Conservation (phyloP, 2,329 filamentous ascomycete species). For the Juglanconis sp. region DNA sequence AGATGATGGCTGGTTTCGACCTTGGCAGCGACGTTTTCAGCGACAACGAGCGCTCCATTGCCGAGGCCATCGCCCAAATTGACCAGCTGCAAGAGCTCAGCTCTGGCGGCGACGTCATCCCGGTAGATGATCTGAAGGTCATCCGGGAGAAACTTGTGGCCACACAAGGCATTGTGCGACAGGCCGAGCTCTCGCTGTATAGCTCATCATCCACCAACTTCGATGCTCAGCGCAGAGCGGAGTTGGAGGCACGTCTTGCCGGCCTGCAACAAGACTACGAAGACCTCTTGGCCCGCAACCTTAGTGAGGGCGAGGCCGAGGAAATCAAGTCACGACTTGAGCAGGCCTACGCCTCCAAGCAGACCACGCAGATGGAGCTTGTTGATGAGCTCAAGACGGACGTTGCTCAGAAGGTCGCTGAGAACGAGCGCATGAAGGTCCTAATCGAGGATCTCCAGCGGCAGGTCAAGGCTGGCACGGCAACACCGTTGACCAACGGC, state of each 20-base stretch:
- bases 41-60: constrained; percentile 83
- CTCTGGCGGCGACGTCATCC: constrained; percentile 72
- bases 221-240: constrained; percentile 65
- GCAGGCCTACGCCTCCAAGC: constrained; percentile 71
- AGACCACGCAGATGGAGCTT: constrained; percentile 69
- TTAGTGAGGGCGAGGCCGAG: constrained; percentile 74
- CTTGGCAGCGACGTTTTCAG: constrained; percentile 90
- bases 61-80: constrained; percentile 78
- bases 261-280: constrained; percentile 81
- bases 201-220: constrained; percentile 62
- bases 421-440: constrained; percentile 76
- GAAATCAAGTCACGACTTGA: constrained; percentile 80
- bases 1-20: constrained; percentile 99
- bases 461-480: constrained; percentile 62
- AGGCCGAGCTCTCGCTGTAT: constrained; percentile 83
- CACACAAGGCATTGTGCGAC: constrained; percentile 86
- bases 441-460: constrained; percentile 78
- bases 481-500: constrained; percentile 66
- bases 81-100: constrained; percentile 76
- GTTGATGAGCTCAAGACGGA: constrained; percentile 75
- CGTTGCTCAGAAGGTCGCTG: constrained; percentile 71
- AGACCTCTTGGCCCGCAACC: constrained; percentile 73
- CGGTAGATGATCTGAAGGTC: constrained; percentile 75
- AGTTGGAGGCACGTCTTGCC: constrained; percentile 73
- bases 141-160: constrained; percentile 78